phyloP scores from a whole-genome alignment of 768 basidiomycete genomes.

The Gloeophyllum trabeum region DNA sequence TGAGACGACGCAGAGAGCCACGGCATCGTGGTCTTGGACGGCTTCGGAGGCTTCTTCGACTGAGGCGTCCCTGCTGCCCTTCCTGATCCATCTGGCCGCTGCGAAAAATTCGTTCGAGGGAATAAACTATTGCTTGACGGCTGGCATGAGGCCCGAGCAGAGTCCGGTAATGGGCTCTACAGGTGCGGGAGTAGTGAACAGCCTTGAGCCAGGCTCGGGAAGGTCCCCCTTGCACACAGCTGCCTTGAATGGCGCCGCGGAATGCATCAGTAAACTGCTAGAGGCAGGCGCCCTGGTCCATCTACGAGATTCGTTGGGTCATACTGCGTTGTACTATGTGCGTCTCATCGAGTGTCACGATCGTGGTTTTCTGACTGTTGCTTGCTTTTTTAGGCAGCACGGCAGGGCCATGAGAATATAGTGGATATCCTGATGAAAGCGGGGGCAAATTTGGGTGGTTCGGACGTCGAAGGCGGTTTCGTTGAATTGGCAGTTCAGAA shows the following conservation, averaged over 20 bases:
- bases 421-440: slow-evolving; percentile 59
- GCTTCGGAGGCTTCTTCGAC: slow-evolving; percentile 63
- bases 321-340: slow-evolving; percentile 79
- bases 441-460: slow-evolving; percentile 63
- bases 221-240: slow-evolving; percentile 74
- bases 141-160: slow-evolving; percentile 13
- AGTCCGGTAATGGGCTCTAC: slow-evolving; percentile 21
- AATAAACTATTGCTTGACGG: slow-evolving; percentile 45
- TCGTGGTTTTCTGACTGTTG: slow-evolving; percentile 1
- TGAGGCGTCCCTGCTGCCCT: slow-evolving; percentile 63
- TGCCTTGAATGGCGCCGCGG: slow-evolving; percentile 49
- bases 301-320: slow-evolving; percentile 66
- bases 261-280: slow-evolving; percentile 37
- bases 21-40: slow-evolving; percentile 71
- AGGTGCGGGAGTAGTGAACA: slow-evolving; percentile 64
- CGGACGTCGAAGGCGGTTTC: slow-evolving; percentile 50
- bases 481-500: slow-evolving; percentile 32
- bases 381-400: slow-evolving; percentile 53
- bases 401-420: slow-evolving; percentile 50
- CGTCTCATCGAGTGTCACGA: no score
- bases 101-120: slow-evolving; percentile 57
- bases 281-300: slow-evolving; percentile 75
- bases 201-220: slow-evolving; percentile 57
- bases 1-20: slow-evolving; percentile 27
- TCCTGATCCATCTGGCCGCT: slow-evolving; percentile 70